phyloP scores from a whole-genome alignment of 768 basidiomycete genomes.

The Infundibulicybe gibba region DNA sequence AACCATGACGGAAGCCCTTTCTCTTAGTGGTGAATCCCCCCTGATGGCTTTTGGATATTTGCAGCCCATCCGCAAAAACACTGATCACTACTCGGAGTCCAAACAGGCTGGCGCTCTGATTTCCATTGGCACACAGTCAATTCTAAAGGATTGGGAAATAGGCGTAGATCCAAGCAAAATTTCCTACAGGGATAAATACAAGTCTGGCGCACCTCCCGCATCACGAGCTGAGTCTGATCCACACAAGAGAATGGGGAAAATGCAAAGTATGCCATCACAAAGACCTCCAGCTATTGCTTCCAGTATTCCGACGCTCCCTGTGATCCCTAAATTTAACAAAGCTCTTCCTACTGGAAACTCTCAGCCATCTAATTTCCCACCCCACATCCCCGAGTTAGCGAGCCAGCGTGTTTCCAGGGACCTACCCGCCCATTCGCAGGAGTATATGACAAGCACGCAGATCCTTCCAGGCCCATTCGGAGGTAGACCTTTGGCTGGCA shows the following conservation, averaged over 20 bases:
- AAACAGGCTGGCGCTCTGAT: constrained; percentile 20
- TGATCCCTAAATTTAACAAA: constrained; percentile 6
- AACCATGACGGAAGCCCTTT: constrained; percentile 57
- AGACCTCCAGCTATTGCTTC: constrained; percentile 30
- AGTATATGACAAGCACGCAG: constrained; percentile 61
- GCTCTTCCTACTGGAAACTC: constrained; percentile 7
- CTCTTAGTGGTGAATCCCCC: constrained; percentile 53
- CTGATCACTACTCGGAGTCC: constrained; percentile 18
- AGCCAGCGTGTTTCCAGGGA: constrained; percentile 7
- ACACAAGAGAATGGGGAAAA: not conserved
- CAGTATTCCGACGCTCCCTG: constrained; percentile 1
- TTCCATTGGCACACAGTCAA: constrained; percentile 54
- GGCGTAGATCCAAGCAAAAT: constrained; percentile 49
- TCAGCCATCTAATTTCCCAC: constrained; percentile 7
- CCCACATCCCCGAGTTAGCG: constrained; percentile 5
- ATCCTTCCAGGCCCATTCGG: constrained; percentile 69
- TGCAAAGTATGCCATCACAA: constrained; percentile 12
- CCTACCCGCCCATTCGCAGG: constrained; percentile 29
- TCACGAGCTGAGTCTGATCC: constrained; percentile 2
- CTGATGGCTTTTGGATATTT: constrained; percentile 61
- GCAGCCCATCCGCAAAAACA: constrained; percentile 36
- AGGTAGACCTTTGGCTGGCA: constrained; percentile 45
- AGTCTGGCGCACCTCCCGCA: constrained; percentile 3
- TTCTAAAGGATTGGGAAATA: constrained; percentile 68
- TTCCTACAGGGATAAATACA: constrained; percentile 53